Evolutionary conservation across 768 basidiomycete species (phyloP).

Genomic region (Galerina marginata): DNA sequence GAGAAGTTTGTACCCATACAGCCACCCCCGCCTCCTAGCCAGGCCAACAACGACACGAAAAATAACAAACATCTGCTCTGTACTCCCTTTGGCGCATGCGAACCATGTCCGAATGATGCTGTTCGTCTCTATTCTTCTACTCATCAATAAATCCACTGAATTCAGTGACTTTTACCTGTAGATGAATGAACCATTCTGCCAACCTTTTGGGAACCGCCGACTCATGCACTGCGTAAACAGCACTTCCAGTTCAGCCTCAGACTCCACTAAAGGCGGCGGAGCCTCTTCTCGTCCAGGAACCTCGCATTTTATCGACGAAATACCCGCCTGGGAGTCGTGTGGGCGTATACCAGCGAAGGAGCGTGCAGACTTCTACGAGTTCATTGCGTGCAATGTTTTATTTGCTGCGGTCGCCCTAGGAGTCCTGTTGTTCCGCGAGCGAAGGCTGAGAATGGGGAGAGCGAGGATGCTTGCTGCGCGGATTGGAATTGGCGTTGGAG

Average conservation of each 20-base stretch:
- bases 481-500: constrained; percentile 67
- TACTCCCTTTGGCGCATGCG: constrained; percentile 31
- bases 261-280: constrained; percentile 5
- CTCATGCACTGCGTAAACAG: constrained; percentile 79
- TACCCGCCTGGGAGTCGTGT: constrained; percentile 91
- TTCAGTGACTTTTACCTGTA: constrained; percentile 31
- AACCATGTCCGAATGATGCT: constrained; percentile 61
- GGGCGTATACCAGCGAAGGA: constrained; percentile 84
- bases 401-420: constrained; percentile 71
- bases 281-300: constrained; percentile 6
- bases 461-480: constrained; percentile 85
- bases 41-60: constrained; percentile 32
- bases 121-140: constrained; percentile 26
- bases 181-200: constrained; percentile 89
- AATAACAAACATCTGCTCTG: constrained; percentile 24
- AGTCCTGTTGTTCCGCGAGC: constrained; percentile 72
- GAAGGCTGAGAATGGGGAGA: constrained; percentile 71
- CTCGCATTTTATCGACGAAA: constrained; percentile 42
- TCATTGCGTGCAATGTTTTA: constrained; percentile 81
- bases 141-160: not conserved
- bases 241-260: constrained; percentile 31
- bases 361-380: constrained; percentile 89
- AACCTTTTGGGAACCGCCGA: constrained; percentile 94
- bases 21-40: constrained; percentile 16
- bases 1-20: constrained; percentile 13